Evolutionary conservation across 805 yeast genomes (phyloP), one percentile per base, ranked within the genome.

Genomic region (Tetrapisispora arboricola): DNA sequence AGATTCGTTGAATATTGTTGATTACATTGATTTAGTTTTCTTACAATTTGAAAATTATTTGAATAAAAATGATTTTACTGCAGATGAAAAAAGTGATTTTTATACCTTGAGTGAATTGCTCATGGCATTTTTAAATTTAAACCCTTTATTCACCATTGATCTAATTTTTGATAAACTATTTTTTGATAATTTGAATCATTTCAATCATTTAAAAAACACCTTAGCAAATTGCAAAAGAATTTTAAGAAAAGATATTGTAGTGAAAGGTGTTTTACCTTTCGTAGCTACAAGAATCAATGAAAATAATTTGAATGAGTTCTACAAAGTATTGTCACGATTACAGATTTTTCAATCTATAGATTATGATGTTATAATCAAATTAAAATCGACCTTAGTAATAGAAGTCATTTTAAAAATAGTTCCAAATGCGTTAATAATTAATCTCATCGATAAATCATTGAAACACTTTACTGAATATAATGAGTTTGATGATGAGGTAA

Each of bases 11-110:
- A 46, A 43, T 35, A 50, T 58, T 26, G 20, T 49, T 2, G 44
- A 48, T 8, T 60, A 55, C 30, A 32, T 57, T 30, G 48, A 48
- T 4, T 15, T 46, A 12, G 15, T 59, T 25, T 30, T 26, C 12
- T 24, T 6, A 2, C 64, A 59, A 35, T 53, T 59, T 53, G 30
- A 36, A 24, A 47, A 28, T 27, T 20, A 50, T 13, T 26, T 53
- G 4, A 20, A 34, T 4, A 24, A 22, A n/a, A n/a, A n/a, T n/a
- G n/a, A n/a, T n/a, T n/a, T n/a, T 22, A 25, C 8, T 5, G 9
- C 13, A 10, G 19, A 33, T 18, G 21, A 25, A 3, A 15, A 18
- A 13, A 20, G 8, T 20, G 8, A 18, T 12, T 15, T 15, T 25
- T 12, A 17, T 11, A 6, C 22, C 7, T 17, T 46, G 6, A 49